A percentile compares a stretch with the other conserved stretches of the same genome.
Evolutionary conservation across 2,329 filamentous ascomycete genomes (phyloP).

Genomic region (Ophiostoma ips): DNA sequence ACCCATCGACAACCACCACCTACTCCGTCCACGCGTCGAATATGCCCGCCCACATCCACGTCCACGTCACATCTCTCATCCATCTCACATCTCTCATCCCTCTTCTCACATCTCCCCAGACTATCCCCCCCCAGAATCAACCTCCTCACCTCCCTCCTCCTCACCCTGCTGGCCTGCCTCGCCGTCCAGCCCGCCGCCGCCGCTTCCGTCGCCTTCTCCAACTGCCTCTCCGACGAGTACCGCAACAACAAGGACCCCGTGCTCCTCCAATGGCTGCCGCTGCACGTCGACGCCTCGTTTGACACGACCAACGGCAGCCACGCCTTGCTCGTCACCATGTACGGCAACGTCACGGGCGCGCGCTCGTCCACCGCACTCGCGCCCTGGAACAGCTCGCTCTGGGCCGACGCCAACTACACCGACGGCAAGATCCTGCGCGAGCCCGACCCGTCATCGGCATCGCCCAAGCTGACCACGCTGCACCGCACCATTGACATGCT

Average conservation of each 20-base stretch:
- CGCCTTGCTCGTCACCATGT: slow-evolving; percentile 63
- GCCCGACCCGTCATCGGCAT: slow-evolving; percentile 29
- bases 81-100: too few relatives aligned
- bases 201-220: slow-evolving; percentile 64
- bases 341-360: slow-evolving; percentile 80
- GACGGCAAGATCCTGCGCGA: slow-evolving; percentile 65
- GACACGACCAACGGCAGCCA: slow-evolving; percentile 44
- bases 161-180: slow-evolving; percentile 25
- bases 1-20: too few relatives aligned
- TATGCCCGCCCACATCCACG: too few relatives aligned
- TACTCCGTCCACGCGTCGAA: too few relatives aligned
- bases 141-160: too few relatives aligned
- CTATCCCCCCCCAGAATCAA: too few relatives aligned
- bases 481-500: slow-evolving; percentile 59
- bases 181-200: slow-evolving; percentile 36
- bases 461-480: slow-evolving; percentile 57
- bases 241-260: slow-evolving; percentile 28
- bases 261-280: slow-evolving; percentile 66
- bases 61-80: too few relatives aligned
- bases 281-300: slow-evolving; percentile 62
- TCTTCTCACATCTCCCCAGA: too few relatives aligned
- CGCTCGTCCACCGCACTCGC: slow-evolving; percentile 45
- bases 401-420: slow-evolving; percentile 46
- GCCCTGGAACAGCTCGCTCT: slow-evolving; percentile 39
- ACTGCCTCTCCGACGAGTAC: slow-evolving; percentile 58